These are phyloP conservation scores for Trichomonascaceae sp. DNA, from an alignment of 1,139 yeast genomes.

Conservation along the genomic window DNA sequence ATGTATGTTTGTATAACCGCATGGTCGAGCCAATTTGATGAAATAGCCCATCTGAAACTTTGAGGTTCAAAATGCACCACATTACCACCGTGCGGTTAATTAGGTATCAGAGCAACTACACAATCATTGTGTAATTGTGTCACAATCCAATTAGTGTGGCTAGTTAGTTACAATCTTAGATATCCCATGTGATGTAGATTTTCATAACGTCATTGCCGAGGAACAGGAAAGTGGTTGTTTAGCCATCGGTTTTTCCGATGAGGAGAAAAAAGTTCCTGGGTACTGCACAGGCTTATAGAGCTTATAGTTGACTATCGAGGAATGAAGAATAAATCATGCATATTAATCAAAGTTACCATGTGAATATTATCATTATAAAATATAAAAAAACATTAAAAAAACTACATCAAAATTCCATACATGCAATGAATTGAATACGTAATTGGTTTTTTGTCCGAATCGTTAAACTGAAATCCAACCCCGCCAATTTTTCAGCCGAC, in stretches of 20 bases:
- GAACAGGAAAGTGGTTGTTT: neutral
- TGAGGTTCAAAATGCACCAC: neutral
- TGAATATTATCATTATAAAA: too few species aligned
- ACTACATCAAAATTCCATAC: too few species aligned
- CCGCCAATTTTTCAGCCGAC: neutral
- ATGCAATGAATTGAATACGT: too few species aligned
- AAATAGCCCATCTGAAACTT: neutral
- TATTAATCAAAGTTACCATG: too few species aligned
- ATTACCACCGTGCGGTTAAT: too few species aligned
- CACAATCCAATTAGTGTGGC: neutral
- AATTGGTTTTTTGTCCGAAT: too few species aligned
- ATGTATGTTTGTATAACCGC: neutral
- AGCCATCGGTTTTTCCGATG: neutral
- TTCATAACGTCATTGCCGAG: neutral
- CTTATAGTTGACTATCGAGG: too few species aligned
- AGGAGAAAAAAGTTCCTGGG: neutral
- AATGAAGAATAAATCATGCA: too few species aligned
- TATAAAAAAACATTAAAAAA: too few species aligned
- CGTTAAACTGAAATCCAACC: neutral
- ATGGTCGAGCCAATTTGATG: neutral
- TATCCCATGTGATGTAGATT: neutral
- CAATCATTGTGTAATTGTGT: too few species aligned
- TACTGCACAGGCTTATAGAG: too few species aligned
- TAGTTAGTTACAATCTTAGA: neutral
- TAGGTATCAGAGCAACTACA: neutral